Conservation (phyloP, 257 asterid genomes). For the Ligustrum vulgare region DNA sequence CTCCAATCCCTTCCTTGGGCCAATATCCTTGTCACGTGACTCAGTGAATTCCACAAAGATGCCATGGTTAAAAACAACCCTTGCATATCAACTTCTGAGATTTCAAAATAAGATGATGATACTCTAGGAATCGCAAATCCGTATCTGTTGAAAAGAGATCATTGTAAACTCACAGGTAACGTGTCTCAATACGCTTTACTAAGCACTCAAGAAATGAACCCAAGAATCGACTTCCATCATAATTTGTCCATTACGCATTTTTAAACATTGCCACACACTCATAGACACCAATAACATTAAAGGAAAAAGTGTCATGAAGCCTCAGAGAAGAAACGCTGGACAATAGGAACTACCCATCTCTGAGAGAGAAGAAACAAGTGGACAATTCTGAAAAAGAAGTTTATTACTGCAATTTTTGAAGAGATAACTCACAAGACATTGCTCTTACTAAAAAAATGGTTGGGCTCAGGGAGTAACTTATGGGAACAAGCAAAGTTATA, state of each 20-base stretch:
- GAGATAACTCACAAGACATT: neutral
- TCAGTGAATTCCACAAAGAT: slow-evolving; percentile 54
- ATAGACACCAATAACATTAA: neutral
- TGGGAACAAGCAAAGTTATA: neutral
- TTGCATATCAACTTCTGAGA: slow-evolving; percentile 72
- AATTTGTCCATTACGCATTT: neutral
- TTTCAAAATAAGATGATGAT: slow-evolving; percentile 71
- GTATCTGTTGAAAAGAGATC: slow-evolving; percentile 43
- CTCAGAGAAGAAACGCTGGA: neutral
- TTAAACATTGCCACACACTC: neutral
- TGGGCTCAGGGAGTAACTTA: neutral
- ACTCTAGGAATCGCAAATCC: slow-evolving; percentile 58
- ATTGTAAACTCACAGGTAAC: slow-evolving; percentile 5
- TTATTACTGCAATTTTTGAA: neutral
- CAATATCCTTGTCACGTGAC: slow-evolving; percentile 51
- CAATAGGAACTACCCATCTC: slow-evolving; percentile 2
- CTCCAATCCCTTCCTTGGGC: slow-evolving; percentile 84
- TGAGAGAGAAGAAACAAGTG: slow-evolving; percentile 8
- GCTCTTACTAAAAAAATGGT: neutral
- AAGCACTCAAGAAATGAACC: slow-evolving; percentile 2
- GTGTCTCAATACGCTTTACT: neutral
- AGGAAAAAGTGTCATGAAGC: neutral
- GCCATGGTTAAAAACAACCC: slow-evolving; percentile 49
- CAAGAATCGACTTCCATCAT: neutral
- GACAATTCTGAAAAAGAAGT: neutral